phyloP scores from a whole-genome alignment of 306 rosid species.

The Rosa persica region DNA sequence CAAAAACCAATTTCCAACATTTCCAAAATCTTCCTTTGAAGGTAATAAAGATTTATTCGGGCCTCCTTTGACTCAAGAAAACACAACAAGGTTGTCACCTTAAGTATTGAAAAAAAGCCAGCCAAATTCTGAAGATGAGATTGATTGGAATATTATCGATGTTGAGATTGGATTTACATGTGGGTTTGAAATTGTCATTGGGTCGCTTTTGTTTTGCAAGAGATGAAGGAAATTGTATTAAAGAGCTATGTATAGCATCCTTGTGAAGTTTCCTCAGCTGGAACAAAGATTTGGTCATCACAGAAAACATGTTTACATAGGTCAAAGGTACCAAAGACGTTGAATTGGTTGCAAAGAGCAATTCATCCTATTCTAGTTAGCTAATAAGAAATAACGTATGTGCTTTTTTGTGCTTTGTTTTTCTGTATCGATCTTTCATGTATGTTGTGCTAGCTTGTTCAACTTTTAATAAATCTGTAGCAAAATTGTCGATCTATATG shows the following conservation, averaged over 20 bases:
- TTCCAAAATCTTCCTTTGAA: neutral
- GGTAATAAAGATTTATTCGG: constrained; percentile 38
- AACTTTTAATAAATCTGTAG: too few relatives aligned
- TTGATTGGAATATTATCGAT: neutral
- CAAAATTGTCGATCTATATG: too few relatives aligned
- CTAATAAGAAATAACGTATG: too few relatives aligned
- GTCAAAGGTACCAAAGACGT: neutral
- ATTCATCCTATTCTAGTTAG: too few relatives aligned
- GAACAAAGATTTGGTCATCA: neutral
- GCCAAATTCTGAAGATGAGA: neutral
- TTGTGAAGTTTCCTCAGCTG: neutral
- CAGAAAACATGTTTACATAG: neutral
- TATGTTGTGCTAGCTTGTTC: too few relatives aligned
- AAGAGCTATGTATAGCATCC: neutral
- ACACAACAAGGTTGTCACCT: neutral
- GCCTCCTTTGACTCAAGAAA: constrained; percentile 3
- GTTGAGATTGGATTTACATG: neutral
- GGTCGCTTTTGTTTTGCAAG: neutral
- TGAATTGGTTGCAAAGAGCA: neutral
- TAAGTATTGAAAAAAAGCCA: too few relatives aligned
- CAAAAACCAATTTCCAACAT: constrained; percentile 19
- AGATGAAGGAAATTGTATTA: neutral
- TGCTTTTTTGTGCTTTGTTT: too few relatives aligned
- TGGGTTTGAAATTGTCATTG: neutral
- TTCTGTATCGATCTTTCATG: too few relatives aligned